Conservation (phyloP, 2,329 filamentous ascomycete species). For the Colletotrichum liriopes region DNA sequence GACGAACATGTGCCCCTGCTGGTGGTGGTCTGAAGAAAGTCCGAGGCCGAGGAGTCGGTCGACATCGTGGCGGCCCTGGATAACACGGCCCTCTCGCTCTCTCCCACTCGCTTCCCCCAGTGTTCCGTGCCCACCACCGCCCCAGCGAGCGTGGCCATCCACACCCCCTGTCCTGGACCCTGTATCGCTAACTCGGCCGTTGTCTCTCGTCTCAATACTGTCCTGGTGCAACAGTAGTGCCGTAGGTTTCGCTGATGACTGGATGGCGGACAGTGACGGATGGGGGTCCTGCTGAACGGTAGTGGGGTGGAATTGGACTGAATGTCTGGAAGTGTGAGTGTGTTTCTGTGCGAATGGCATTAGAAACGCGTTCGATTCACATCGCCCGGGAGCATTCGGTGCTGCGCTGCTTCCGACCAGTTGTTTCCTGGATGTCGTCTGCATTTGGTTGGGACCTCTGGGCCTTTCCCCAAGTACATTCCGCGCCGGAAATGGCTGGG, state of each 20-base stretch:
- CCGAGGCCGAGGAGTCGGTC: background rate
- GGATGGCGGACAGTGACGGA: background rate
- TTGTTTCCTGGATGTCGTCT: background rate
- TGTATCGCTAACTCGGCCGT: slow-evolving; percentile 27
- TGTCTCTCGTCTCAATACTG: slow-evolving; percentile 6
- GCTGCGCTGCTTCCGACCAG: slow-evolving; percentile 10
- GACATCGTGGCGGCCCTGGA: slow-evolving; percentile 1
- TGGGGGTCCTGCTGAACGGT: background rate
- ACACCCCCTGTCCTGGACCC: slow-evolving; percentile 33
- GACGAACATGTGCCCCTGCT: background rate
- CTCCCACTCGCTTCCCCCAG: background rate
- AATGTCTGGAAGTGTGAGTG: background rate
- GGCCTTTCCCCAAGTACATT: background rate
- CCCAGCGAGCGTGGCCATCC: background rate
- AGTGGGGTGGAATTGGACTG: background rate
- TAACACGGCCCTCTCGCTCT: slow-evolving; percentile 9
- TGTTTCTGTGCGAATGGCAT: background rate
- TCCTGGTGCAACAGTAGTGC: background rate
- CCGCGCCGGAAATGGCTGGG: background rate
- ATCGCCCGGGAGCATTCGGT: background rate
- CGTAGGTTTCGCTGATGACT: background rate
- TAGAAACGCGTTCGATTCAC: background rate
- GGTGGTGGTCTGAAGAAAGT: background rate
- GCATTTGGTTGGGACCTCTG: background rate
- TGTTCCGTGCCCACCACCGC: background rate